Conservation (phyloP, 208 protist species). For the Acanthamoeba healyi region DNA sequence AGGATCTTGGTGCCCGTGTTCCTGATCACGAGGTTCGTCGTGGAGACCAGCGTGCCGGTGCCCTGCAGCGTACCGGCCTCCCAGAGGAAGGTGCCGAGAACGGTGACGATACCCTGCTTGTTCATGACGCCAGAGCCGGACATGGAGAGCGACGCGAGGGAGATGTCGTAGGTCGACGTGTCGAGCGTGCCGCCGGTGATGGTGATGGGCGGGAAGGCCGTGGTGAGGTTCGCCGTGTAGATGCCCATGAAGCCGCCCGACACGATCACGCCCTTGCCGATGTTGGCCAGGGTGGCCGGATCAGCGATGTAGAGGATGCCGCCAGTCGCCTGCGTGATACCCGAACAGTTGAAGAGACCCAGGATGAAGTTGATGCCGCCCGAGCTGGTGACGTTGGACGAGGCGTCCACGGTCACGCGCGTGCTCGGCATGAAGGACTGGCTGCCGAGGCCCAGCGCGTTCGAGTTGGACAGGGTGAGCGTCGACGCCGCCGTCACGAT, state of each 20-base stretch:
- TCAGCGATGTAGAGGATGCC: conserved; percentile 63
- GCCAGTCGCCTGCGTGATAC: conserved; percentile 8
- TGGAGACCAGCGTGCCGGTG: conserved; percentile 23
- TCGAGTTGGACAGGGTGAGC: conserved; percentile 57
- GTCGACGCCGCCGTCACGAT: background rate
- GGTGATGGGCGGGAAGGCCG: conserved; percentile 52
- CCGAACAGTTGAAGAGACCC: conserved; percentile 42
- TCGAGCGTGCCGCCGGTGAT: conserved; percentile 63
- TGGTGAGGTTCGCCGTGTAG: conserved; percentile 51
- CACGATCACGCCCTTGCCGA: conserved; percentile 43
- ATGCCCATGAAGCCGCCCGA: conserved; percentile 59
- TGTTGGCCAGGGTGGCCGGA: background rate
- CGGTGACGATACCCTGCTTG: conserved; percentile 46
- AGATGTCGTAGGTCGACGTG: conserved; percentile 66
- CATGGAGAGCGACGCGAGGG: conserved; percentile 14
- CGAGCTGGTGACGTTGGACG: conserved; percentile 56
- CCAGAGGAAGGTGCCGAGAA: conserved; percentile 52
- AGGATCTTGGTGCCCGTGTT: conserved; percentile 23
- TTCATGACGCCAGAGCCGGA: conserved; percentile 20
- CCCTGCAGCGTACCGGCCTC: conserved; percentile 33
- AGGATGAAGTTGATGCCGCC: conserved; percentile 71
- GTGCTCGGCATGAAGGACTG: conserved; percentile 24
- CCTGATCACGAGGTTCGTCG: background rate
- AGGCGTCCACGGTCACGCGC: conserved; percentile 25
- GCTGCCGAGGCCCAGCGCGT: conserved; percentile 42